These are phyloP conservation scores for Cajanus cajan DNA, from an alignment of 306 rosid species.

Conservation along the genomic window DNA sequence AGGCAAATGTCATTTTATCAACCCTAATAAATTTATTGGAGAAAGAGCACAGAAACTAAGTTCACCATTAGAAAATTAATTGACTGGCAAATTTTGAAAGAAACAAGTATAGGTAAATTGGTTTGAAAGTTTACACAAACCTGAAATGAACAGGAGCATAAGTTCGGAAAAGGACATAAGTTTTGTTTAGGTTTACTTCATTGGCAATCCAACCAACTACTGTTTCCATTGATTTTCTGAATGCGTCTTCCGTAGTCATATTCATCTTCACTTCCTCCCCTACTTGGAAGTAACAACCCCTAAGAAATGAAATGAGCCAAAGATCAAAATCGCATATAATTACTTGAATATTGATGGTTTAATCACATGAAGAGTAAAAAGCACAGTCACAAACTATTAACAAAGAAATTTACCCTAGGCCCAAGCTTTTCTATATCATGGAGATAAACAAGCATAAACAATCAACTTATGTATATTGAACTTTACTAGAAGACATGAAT, in stretches of 20 bases:
- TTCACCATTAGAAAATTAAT: conserved; percentile 2
- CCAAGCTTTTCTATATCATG: background rate
- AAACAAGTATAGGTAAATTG: background rate
- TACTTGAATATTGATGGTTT: background rate
- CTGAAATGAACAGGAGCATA: conserved; percentile 92
- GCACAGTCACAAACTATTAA: conserved; percentile 6
- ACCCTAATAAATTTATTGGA: background rate
- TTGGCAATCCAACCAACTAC: conserved; percentile 58
- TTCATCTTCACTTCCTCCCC: conserved; percentile 70
- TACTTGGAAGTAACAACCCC: conserved; percentile 87
- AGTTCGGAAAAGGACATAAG: conserved; percentile 78
- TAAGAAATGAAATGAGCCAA: conserved; percentile 36
- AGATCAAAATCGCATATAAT: conserved; percentile 26
- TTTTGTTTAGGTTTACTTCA: conserved; percentile 67
- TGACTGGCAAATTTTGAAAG: conserved; percentile 13
- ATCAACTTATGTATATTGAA: background rate
- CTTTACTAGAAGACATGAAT: background rate
- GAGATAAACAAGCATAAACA: background rate
- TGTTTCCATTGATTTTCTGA: conserved; percentile 64
- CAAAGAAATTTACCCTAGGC: background rate
- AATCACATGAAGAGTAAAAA: conserved; percentile 13
- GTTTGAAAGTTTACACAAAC: conserved; percentile 41
- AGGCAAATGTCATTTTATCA: background rate
- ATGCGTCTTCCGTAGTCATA: conserved; percentile 67
- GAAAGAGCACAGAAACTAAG: background rate